phyloP scores from a whole-genome alignment of 2,329 filamentous ascomycete species.

The Pezicula radicicola region DNA sequence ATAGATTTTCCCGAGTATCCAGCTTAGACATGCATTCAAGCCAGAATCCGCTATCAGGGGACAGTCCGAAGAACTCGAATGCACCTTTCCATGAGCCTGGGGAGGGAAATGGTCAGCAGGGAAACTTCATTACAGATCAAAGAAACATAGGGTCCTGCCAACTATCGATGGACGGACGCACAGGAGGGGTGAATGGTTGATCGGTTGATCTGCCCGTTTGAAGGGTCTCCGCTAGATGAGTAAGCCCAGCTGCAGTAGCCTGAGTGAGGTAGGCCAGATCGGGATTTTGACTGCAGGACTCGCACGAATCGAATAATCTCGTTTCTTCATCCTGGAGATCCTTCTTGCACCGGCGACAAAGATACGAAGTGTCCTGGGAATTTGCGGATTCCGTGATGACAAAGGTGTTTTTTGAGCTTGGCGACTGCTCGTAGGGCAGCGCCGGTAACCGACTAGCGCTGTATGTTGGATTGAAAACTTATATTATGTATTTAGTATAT shows the following conservation, averaged over 20 bases:
- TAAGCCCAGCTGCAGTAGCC: constrained; percentile 23
- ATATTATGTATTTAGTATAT: neutral
- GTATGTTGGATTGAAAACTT: neutral
- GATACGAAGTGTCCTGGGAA: constrained; percentile 10
- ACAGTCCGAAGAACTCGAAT: constrained; percentile 7
- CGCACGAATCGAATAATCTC: constrained; percentile 13
- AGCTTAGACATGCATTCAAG: constrained; percentile 22
- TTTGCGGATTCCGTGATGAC: neutral
- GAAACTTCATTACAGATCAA: constrained; percentile 3
- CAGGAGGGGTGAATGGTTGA: constrained; percentile 18
- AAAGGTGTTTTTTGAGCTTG: neutral
- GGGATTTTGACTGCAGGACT: constrained; percentile 18
- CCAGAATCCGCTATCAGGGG: constrained; percentile 24
- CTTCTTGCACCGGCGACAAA: constrained; percentile 21
- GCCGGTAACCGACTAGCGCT: neutral
- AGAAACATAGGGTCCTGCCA: constrained; percentile 3
- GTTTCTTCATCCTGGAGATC: constrained; percentile 13
- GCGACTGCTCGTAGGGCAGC: neutral
- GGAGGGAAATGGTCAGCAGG: constrained; percentile 11
- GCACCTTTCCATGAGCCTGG: neutral
- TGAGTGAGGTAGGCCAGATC: constrained; percentile 18
- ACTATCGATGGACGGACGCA: constrained; percentile 22
- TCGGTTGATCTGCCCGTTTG: constrained; percentile 21
- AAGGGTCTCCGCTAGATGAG: constrained; percentile 24
- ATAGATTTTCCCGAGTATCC: constrained; percentile 24